Percentiles rank a stretch among this genome's conserved stretches.
phyloP scores from a whole-genome alignment of 495 filamentous ascomycete genomes.

The Platismatia glauca region DNA sequence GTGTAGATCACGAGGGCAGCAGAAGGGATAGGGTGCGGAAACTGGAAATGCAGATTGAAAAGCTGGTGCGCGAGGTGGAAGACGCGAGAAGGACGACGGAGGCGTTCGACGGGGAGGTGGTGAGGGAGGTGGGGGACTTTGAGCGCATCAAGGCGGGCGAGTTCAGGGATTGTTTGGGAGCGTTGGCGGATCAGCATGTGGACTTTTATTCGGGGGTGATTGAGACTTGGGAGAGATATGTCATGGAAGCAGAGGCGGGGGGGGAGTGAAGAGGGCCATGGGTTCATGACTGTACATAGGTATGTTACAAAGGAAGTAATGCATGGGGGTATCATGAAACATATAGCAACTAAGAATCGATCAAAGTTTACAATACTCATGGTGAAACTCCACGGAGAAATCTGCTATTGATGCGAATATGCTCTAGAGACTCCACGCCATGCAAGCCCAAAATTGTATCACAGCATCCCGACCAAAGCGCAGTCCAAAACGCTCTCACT shows the following conservation, averaged over 20 bases:
- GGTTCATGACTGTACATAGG: not conserved
- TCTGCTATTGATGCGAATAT: not conserved
- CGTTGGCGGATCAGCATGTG: constrained; percentile 75
- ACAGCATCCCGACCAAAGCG: not conserved
- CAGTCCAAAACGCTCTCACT: not conserved
- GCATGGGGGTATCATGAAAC: not conserved
- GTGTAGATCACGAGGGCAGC: constrained; percentile 90
- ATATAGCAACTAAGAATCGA: not conserved
- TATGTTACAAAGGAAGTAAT: not conserved
- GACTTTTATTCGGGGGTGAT: constrained; percentile 74
- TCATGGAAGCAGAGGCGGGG: constrained; percentile 76
- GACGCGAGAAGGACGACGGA: constrained; percentile 72
- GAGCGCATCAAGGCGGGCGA: constrained; percentile 92
- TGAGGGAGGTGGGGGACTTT: constrained; percentile 86
- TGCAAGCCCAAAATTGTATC: not conserved
- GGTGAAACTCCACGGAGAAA: not conserved
- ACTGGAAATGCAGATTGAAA: constrained; percentile 83
- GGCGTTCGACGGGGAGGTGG: constrained; percentile 87
- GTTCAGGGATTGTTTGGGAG: constrained; percentile 78
- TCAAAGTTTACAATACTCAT: not conserved
- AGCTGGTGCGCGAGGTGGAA: constrained; percentile 81
- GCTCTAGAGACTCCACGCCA: not conserved
- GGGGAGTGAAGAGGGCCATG: constrained; percentile 23
- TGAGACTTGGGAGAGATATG: constrained; percentile 82
- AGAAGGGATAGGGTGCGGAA: constrained; percentile 79